A percentile compares a stretch with the other conserved stretches of the same genome.
phyloP scores from a whole-genome alignment of 192 early-diverging fungal species.

The Rhizophlyctis rosea region DNA sequence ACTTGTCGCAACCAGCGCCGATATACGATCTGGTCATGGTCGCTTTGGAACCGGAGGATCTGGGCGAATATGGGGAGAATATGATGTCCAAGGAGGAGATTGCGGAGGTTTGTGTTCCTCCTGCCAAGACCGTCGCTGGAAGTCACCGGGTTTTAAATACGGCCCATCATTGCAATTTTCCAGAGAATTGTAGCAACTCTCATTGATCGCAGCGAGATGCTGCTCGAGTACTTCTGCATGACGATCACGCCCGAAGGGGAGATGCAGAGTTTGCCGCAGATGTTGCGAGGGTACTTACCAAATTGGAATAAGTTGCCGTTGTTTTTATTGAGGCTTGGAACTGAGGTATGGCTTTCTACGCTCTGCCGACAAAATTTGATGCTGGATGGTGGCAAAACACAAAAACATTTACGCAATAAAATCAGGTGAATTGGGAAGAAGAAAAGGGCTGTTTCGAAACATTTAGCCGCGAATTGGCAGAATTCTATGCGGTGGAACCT shows the following conservation, averaged over 20 bases:
- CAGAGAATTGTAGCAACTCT: conserved; percentile 28
- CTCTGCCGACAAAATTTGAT: too few relatives aligned
- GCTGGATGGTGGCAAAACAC: conserved; percentile 6
- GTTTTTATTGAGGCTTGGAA: conserved; percentile 76
- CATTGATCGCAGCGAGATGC: conserved; percentile 67
- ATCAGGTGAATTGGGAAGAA: conserved; percentile 74
- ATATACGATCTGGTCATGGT: conserved; percentile 68
- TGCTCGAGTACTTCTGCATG: conserved; percentile 87
- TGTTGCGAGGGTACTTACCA: conserved; percentile 78
- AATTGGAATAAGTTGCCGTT: conserved; percentile 80
- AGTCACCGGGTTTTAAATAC: too few relatives aligned
- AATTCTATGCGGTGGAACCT: conserved; percentile 54
- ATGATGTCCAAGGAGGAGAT: conserved; percentile 57
- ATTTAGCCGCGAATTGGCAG: conserved; percentile 64
- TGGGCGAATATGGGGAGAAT: conserved; percentile 17
- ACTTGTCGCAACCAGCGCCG: conserved; percentile 58
- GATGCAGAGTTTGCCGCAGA: conserved; percentile 70
- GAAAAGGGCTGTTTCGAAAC: conserved; percentile 85
- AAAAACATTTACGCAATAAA: not conserved
- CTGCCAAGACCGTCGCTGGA: not conserved
- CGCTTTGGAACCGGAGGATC: conserved; percentile 58
- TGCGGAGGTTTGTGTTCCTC: conserved; percentile 34
- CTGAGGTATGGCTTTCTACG: conserved; percentile 36
- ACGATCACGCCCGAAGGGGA: conserved; percentile 61
- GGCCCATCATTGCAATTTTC: not conserved